Percentiles rank a stretch among this genome's conserved stretches.
Evolutionary conservation across 768 basidiomycete genomes (phyloP).

Genomic region (Daedaleopsis nitida): DNA sequence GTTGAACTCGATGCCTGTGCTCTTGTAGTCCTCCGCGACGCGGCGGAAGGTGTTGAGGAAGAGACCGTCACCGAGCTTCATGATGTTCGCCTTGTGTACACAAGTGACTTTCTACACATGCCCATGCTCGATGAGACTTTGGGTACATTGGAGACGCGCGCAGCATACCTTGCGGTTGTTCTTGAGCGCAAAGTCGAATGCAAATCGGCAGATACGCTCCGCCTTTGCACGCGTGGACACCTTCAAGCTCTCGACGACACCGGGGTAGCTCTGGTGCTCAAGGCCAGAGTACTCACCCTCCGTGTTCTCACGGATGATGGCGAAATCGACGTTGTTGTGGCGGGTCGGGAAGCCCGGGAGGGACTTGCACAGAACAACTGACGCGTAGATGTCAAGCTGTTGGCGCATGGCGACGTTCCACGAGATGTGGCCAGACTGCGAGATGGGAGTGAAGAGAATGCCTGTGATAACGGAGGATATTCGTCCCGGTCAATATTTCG

Average conservation of each 20-base stretch:
- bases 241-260: constrained; percentile 98
- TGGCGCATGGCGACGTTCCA: constrained; percentile 99
- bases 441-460: constrained; percentile 98
- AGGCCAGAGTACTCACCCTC: constrained; percentile 99
- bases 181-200: constrained; percentile 98
- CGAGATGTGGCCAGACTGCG: constrained; percentile 93
- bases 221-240: constrained; percentile 94
- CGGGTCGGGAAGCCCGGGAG: constrained; percentile 95
- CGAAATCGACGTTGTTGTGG: constrained; percentile 96
- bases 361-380: constrained; percentile 97
- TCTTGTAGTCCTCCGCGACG: constrained; percentile 95
- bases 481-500: background rate
- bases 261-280: constrained; percentile 97
- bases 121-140: background rate
- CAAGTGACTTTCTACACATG: constrained; percentile 96
- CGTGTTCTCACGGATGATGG: constrained; percentile 99
- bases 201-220: constrained; percentile 95
- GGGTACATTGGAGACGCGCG: no score
- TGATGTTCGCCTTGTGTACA: constrained; percentile 99
- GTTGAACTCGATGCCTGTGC: constrained; percentile 87
- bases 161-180: constrained; percentile 88
- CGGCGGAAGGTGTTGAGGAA: constrained; percentile 98
- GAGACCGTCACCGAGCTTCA: constrained; percentile 99
- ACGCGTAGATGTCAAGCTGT: constrained; percentile 98
- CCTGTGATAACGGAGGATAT: constrained; percentile 49